A percentile compares a stretch with the other conserved stretches of the same genome.
Conservation (phyloP, 2,329 filamentous ascomycete species). For the Fusarium oligoseptatum region DNA sequence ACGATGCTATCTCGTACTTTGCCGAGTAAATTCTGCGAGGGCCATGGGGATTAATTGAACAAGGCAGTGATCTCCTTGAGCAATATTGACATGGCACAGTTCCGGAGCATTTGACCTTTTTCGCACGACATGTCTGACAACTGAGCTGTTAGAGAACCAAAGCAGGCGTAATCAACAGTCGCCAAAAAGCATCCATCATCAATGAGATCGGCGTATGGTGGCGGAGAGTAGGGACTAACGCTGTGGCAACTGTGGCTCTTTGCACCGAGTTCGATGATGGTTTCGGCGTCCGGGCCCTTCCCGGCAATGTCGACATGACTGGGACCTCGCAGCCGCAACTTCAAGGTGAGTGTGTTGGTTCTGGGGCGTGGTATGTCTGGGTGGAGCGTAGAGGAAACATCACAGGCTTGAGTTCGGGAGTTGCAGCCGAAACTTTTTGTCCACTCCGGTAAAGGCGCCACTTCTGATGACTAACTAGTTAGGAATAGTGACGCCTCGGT, state of each 20-base stretch:
- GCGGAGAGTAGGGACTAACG: not conserved
- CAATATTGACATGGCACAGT: not conserved
- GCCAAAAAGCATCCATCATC: not conserved
- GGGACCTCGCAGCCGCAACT: not conserved
- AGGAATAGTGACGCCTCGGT: not conserved
- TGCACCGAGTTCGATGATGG: not conserved
- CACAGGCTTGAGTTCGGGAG: not conserved
- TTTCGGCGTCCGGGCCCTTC: not conserved
- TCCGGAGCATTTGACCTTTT: not conserved
- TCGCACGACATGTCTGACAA: not conserved
- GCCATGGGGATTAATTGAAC: not conserved
- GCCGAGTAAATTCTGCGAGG: not conserved
- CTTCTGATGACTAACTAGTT: too few relatives aligned
- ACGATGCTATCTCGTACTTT: not conserved
- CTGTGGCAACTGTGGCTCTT: not conserved
- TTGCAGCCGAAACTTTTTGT: too few relatives aligned
- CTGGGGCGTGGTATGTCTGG: not conserved
- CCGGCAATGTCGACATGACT: not conserved
- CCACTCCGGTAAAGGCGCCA: too few relatives aligned
- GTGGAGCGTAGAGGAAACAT: not conserved
- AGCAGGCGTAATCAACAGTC: not conserved
- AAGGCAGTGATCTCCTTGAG: not conserved
- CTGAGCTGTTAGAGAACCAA: not conserved
- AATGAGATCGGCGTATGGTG: not conserved
- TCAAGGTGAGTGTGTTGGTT: not conserved